Evolutionary conservation across 352 stramenopile species (phyloP).

Genomic region (Phytopythium litorale): DNA sequence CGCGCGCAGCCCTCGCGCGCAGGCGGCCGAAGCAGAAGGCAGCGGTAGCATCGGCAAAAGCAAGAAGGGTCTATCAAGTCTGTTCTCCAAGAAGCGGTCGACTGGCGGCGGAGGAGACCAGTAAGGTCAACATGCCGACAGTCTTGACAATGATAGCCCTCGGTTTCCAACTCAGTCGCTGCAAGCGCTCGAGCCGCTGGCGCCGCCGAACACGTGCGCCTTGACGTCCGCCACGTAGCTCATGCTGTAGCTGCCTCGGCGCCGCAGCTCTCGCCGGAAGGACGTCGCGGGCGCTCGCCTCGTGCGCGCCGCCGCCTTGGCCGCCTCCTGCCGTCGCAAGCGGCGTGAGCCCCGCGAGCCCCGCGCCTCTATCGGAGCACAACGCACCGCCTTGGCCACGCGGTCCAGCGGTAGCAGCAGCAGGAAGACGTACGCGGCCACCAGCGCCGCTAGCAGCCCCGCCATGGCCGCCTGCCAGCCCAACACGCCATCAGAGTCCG

Average conservation of each 20-base stretch:
- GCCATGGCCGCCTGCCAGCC: slow-evolving; percentile 33
- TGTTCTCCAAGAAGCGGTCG: slow-evolving; percentile 34
- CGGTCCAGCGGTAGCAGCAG: slow-evolving; percentile 54
- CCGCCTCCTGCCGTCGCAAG: slow-evolving; percentile 20
- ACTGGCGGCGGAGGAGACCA: not conserved
- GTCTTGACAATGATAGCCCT: not conserved
- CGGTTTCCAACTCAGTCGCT: slow-evolving; percentile 1
- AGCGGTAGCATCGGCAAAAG: slow-evolving; percentile 11
- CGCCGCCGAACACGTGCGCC: slow-evolving; percentile 65
- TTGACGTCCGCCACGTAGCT: slow-evolving; percentile 89
- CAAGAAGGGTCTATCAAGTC: slow-evolving; percentile 21
- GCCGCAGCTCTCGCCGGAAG: slow-evolving; percentile 77
- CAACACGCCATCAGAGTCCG: not conserved
- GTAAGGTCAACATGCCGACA: not conserved
- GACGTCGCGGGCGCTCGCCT: slow-evolving; percentile 38
- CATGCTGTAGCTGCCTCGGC: slow-evolving; percentile 84
- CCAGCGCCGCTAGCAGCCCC: slow-evolving; percentile 31
- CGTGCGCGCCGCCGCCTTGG: slow-evolving; percentile 7
- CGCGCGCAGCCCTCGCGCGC: slow-evolving; percentile 3
- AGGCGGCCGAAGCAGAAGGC: not conserved
- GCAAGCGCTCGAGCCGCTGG: slow-evolving; percentile 24
- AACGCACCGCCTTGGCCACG: slow-evolving; percentile 36
- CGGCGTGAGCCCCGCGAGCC: not conserved
- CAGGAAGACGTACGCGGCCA: slow-evolving; percentile 57
- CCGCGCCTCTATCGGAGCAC: too few relatives aligned